Evolutionary conservation across 1,284 basidiomycete species (phyloP).

Genomic region (Malassezia globosa): DNA sequence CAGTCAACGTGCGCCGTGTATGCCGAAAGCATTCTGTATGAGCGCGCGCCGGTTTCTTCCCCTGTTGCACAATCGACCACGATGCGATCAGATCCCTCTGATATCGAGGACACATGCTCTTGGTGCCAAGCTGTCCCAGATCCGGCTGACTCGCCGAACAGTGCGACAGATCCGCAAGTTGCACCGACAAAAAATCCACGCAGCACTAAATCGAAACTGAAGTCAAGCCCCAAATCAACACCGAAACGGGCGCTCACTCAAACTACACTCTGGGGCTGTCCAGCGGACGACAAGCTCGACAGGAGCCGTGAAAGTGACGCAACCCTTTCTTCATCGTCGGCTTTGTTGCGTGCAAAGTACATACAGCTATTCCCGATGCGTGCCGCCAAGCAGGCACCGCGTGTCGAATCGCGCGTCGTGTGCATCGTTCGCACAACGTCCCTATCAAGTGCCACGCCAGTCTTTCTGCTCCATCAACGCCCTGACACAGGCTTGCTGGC

Average conservation of each 20-base stretch:
- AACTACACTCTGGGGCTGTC: constrained; percentile 17
- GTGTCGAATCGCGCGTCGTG: constrained; percentile 74
- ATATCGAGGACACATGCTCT: constrained; percentile 37
- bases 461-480: constrained; percentile 22
- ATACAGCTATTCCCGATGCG: constrained; percentile 74
- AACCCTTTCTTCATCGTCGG: too few species aligned
- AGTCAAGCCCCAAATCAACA: too few species aligned
- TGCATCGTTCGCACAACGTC: constrained; percentile 54
- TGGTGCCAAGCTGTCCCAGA: constrained; percentile 31
- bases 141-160: not conserved
- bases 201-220: too few species aligned
- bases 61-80: not conserved
- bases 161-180: not conserved
- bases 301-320: too few species aligned
- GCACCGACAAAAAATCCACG: not conserved
- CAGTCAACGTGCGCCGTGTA: constrained; percentile 23
- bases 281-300: not conserved
- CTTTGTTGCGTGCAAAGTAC: constrained; percentile 16
- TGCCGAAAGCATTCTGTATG: constrained; percentile 5
- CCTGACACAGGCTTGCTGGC: constrained; percentile 53
- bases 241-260: constrained; percentile 15
- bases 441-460: not conserved
- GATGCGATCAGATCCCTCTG: constrained; percentile 4
- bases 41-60: not conserved
- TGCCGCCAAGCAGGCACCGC: constrained; percentile 65